Base-by-base conservation (phyloP, 129 eudicot genomes). In the Lactuca sativa region DNA sequence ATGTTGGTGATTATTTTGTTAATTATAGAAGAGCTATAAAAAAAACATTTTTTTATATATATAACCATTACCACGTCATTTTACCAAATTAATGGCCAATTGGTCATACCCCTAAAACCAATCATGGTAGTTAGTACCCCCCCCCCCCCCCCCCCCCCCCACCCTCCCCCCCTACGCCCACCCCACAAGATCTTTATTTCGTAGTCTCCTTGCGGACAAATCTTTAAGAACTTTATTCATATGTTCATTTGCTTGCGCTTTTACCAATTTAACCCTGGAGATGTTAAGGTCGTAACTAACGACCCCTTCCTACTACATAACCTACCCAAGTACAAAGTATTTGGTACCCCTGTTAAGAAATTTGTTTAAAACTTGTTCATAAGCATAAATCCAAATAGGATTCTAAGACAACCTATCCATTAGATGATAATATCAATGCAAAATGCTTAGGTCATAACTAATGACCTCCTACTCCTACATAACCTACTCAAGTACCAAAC, bases 381-480 rank as follows among this genome's bases (percentile, higher is more conserved):
- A 10, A 47, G n/a, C 5, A 11, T 47, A 47, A 47, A n/a, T 53
- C 58, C 30, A 53, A 53, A 14, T 16, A 53, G 3, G 9, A 53
- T 53, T 15, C 3, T 53, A 14, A 53, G 30, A 15, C 9, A 53
- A 15, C 15, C 52, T 47, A 53, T 53, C 18, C 18, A 17, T 53
- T 53, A 53, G 58, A 53, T 53, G 13, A 47, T 47, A 47, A 53
- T 53, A 15, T 53, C 25, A 53, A 10, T 47, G 58, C 58, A 53
- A 53, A 53, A 14, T 17, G 21, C 58, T 4, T 4, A 53, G 58
- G 58, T 53, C 58, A 53, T 14, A 53, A 53, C 58, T 53, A 15
- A 53, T 53, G 58, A 53, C 58, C 58, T 53, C 18, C 58, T 53
- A 53, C 58, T 53, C 18, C 58, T 53, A 53, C 58, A 53, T 53